phyloP scores from a whole-genome alignment of 2,329 filamentous ascomycete genomes.

The Exophiala calicioides region DNA sequence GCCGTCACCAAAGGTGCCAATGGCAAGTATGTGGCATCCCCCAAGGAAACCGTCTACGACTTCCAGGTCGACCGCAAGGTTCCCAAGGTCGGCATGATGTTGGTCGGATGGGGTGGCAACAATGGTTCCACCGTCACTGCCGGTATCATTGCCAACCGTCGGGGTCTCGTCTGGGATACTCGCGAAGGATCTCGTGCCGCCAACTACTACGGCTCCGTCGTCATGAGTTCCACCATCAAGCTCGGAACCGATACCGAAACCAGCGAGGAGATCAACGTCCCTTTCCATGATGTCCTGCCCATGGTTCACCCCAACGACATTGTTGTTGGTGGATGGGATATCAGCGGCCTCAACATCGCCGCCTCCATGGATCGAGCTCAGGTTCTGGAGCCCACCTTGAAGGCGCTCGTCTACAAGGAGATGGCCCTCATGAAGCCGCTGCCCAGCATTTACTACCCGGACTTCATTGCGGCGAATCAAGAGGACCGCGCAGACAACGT shows the following conservation, averaged over 20 bases:
- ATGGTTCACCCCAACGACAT: slow-evolving; percentile 98
- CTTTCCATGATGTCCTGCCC: slow-evolving; percentile 89
- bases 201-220: slow-evolving; percentile 97
- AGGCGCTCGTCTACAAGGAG: slow-evolving; percentile 86
- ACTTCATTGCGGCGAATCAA: slow-evolving; percentile 99
- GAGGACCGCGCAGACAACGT: slow-evolving; percentile 94
- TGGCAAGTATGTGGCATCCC: slow-evolving; percentile 79
- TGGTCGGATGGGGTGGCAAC: slow-evolving; percentile 97
- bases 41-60: slow-evolving; percentile 87
- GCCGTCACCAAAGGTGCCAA: slow-evolving; percentile 69
- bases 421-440: slow-evolving; percentile 86
- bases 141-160: slow-evolving; percentile 93
- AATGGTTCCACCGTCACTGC: slow-evolving; percentile 97
- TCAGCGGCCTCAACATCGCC: slow-evolving; percentile 85
- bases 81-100: slow-evolving; percentile 93
- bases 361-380: slow-evolving; percentile 92
- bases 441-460: slow-evolving; percentile 96
- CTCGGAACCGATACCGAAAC: slow-evolving; percentile 84
- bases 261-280: slow-evolving; percentile 88
- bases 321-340: slow-evolving; percentile 95
- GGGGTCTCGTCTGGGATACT: slow-evolving; percentile 84
- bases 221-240: slow-evolving; percentile 98
- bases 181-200: slow-evolving; percentile 80
- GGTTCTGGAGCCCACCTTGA: slow-evolving; percentile 93
- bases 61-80: slow-evolving; percentile 97